Evolutionary conservation across 768 basidiomycete genomes (phyloP).

Genomic region (Lactarius indigo): DNA sequence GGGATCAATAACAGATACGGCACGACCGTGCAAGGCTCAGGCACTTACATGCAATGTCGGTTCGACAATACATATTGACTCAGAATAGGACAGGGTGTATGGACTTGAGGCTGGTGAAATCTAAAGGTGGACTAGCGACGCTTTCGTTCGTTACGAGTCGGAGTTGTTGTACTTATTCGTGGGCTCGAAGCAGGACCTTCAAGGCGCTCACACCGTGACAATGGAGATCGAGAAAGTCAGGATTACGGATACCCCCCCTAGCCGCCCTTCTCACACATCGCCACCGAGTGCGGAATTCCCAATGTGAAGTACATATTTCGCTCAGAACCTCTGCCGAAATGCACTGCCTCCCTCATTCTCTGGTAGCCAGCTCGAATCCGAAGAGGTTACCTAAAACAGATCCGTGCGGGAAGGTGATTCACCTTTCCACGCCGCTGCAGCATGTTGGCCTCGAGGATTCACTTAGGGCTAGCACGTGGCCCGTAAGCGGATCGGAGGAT

Average conservation of each 20-base stretch:
- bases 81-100: background rate
- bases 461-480: background rate
- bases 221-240: too few species aligned
- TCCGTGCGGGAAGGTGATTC: background rate
- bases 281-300: too few species aligned
- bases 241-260: too few species aligned
- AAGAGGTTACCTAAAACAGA: background rate
- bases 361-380: background rate
- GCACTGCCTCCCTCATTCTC: background rate
- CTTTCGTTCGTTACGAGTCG: background rate
- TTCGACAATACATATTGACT: constrained; percentile 11
- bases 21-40: background rate
- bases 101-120: background rate
- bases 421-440: background rate
- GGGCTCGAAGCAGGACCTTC: background rate
- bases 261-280: too few species aligned
- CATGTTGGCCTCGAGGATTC: constrained; percentile 10
- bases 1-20: background rate
- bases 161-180: constrained; percentile 7
- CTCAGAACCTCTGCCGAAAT: background rate
- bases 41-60: constrained; percentile 22
- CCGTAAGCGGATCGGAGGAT: background rate
- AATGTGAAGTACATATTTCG: background rate
- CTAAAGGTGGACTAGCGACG: background rate
- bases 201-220: constrained; percentile 10